phyloP scores from a whole-genome alignment of 208 protist genomes.

The Trypanosoma melophagium region DNA sequence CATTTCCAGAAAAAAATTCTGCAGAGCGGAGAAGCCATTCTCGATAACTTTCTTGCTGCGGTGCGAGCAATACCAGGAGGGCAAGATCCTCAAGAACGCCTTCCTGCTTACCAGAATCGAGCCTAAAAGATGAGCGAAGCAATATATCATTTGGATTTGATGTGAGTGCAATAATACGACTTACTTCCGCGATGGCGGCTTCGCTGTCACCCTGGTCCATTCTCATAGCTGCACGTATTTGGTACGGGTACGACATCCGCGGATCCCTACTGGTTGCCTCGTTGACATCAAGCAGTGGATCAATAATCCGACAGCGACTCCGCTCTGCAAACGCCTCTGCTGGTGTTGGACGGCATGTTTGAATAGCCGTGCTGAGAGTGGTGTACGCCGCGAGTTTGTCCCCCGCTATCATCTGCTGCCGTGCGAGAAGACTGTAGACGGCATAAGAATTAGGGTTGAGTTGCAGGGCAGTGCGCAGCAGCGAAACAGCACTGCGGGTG shows the following conservation, averaged over 20 bases:
- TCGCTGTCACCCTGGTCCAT: constrained; percentile 46
- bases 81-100: constrained; percentile 8
- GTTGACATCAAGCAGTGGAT: constrained; percentile 22
- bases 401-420: background rate
- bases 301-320: constrained; percentile 26
- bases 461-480: background rate
- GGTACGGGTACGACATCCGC: constrained; percentile 36
- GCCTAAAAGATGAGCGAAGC: constrained; percentile 37
- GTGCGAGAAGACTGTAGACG: background rate
- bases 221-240: constrained; percentile 39
- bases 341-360: constrained; percentile 17
- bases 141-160: constrained; percentile 35
- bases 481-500: background rate
- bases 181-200: constrained; percentile 39
- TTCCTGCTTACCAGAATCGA: constrained; percentile 20
- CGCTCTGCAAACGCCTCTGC: constrained; percentile 35
- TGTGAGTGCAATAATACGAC: constrained; percentile 30
- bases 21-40: constrained; percentile 3
- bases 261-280: constrained; percentile 36
- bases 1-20: constrained; percentile 10
- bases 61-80: constrained; percentile 9
- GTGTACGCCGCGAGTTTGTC: background rate
- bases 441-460: background rate
- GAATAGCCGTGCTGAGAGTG: background rate
- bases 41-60: constrained; percentile 11